A percentile compares a stretch with the other conserved stretches of the same genome.
Conservation (phyloP, 139 green algal genomes). For the Deuterostichococcus epilithicus region DNA sequence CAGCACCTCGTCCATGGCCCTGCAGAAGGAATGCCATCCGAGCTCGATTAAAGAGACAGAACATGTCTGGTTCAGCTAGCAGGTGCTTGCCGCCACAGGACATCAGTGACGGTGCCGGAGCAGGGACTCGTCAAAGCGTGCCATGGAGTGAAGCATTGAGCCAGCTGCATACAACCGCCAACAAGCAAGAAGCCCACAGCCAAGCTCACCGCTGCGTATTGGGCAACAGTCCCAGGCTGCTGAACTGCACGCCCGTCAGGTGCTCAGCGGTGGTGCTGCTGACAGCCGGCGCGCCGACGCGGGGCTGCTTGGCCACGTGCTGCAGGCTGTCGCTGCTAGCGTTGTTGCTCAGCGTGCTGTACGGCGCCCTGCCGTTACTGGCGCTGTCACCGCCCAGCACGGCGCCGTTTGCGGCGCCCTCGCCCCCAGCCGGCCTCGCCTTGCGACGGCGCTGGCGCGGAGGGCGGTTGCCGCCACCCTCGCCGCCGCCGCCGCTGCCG, state of each 20-base stretch:
- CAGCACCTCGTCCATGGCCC: conserved; percentile 45
- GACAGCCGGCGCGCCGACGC: not conserved
- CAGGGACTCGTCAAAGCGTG: too few relatives aligned
- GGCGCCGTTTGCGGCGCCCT: too few relatives aligned
- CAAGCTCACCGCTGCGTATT: not conserved
- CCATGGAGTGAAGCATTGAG: too few relatives aligned
- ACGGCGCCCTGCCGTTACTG: too few relatives aligned
- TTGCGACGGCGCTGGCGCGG: not conserved
- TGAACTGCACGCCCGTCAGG: not conserved
- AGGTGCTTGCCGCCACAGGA: too few relatives aligned
- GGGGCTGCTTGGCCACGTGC: not conserved
- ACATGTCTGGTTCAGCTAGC: too few relatives aligned
- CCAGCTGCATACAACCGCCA: too few relatives aligned
- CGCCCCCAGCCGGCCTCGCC: not conserved
- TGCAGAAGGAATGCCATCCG: too few relatives aligned
- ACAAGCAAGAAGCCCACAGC: not conserved
- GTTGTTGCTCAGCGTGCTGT: not conserved
- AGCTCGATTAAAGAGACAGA: too few relatives aligned
- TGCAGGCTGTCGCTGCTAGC: not conserved
- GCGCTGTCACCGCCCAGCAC: too few relatives aligned
- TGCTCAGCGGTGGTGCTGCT: not conserved
- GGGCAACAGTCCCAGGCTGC: not conserved
- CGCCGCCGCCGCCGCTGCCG: too few relatives aligned
- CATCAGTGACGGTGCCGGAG: too few relatives aligned
- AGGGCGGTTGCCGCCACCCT: not conserved